A percentile compares a stretch with the other conserved stretches of the same genome.
phyloP scores from a whole-genome alignment of 73 alveolate genomes.

The Tetrahymena thermophila region DNA sequence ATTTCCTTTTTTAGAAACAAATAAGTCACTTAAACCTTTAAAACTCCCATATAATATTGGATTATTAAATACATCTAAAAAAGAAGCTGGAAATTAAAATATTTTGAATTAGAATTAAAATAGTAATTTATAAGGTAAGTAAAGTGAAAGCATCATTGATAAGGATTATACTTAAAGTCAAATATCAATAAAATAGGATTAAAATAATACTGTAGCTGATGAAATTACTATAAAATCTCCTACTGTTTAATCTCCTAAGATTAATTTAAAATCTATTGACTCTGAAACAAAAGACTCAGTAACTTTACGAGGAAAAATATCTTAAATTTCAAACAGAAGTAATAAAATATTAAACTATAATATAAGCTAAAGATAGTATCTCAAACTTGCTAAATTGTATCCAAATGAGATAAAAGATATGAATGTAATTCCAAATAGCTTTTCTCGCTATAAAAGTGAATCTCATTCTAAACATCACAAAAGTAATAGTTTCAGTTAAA shows the following conservation, averaged over 20 bases:
- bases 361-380: not conserved
- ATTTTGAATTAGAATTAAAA: not conserved
- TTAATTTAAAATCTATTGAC: not conserved
- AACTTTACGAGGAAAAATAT: not conserved
- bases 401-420: not conserved
- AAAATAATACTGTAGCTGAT: not conserved
- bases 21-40: not conserved
- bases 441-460: not conserved
- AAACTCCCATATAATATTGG: not conserved
- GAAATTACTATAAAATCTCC: not conserved
- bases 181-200: not conserved
- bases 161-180: not conserved
- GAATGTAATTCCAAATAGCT: not conserved
- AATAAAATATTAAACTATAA: not conserved
- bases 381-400: not conserved
- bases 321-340: not conserved
- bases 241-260: not conserved
- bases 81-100: not conserved
- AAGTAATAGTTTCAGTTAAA: not conserved
- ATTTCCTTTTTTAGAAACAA: not conserved
- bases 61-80: not conserved
- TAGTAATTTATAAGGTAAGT: not conserved
- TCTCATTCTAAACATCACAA: not conserved
- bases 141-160: not conserved
- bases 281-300: not conserved